Percentiles rank a stretch among this genome's conserved stretches.
These are phyloP conservation scores for Pythium apleroticum DNA, from an alignment of 352 stramenopile genomes.

Conservation along the genomic window DNA sequence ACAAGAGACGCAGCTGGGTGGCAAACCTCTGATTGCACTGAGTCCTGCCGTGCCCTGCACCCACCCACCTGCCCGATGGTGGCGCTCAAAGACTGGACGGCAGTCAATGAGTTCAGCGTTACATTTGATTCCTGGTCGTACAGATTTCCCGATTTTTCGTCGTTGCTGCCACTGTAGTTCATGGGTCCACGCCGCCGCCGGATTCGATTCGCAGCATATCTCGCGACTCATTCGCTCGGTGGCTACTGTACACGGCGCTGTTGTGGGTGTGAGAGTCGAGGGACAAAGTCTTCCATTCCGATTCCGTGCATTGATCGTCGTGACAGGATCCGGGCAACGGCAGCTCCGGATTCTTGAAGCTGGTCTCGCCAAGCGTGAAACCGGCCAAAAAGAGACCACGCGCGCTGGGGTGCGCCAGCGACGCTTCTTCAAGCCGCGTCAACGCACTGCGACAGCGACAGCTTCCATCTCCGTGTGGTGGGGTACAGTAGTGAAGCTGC, in stretches of 20 bases:
- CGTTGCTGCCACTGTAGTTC: too few species aligned
- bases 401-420: too few species aligned
- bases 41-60: background rate
- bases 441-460: background rate
- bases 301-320: background rate
- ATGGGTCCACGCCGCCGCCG: too few species aligned
- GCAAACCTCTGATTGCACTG: background rate
- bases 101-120: background rate
- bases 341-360: background rate
- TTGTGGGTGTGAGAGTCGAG: background rate
- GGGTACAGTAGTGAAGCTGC: background rate
- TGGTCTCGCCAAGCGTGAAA: background rate
- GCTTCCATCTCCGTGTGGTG: background rate
- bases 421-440: constrained; percentile 1
- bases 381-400: background rate
- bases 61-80: background rate
- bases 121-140: background rate
- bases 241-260: background rate
- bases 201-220: too few species aligned
- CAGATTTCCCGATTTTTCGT: background rate
- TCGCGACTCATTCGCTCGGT: too few species aligned
- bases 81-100: background rate
- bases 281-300: background rate
- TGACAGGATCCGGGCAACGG: background rate
- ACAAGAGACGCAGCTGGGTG: background rate